A percentile compares a stretch with the other conserved stretches of the same genome.
phyloP scores from a whole-genome alignment of 352 stramenopile species.

The Globisporangium takayamanum region DNA sequence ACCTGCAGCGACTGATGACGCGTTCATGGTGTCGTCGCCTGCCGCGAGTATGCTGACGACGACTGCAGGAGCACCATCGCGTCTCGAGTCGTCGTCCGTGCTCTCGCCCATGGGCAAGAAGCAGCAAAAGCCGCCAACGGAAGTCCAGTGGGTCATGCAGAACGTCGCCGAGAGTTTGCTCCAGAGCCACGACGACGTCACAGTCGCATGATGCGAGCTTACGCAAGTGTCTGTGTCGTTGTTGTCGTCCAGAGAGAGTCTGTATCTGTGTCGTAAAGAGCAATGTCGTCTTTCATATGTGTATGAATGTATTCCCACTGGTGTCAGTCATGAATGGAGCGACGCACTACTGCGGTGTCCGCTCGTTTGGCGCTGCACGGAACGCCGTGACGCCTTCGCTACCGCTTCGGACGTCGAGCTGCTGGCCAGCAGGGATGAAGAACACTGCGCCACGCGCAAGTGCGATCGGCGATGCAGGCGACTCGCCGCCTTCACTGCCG shows the following conservation, averaged over 20 bases:
- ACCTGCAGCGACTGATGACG: background rate
- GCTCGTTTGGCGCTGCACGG: conserved; percentile 53
- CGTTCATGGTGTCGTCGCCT: background rate
- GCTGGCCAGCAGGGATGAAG: conserved; percentile 41
- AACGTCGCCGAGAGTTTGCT: conserved; percentile 66
- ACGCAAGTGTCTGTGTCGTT: no score
- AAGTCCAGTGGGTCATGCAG: conserved; percentile 73
- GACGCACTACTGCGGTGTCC: conserved; percentile 2
- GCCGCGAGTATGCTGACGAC: background rate
- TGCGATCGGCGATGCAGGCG: background rate
- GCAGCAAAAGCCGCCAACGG: conserved; percentile 23
- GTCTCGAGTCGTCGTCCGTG: background rate
- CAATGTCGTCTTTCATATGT: conserved; percentile 2
- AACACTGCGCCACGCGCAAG: conserved; percentile 33
- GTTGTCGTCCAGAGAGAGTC: no score
- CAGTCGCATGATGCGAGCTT: conserved; percentile 10
- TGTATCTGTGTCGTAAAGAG: no score
- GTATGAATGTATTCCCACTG: background rate
- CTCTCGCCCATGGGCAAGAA: conserved; percentile 17
- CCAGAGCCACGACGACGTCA: conserved; percentile 46
- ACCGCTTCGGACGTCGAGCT: conserved; percentile 29
- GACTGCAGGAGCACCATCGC: background rate
- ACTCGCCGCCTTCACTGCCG: background rate
- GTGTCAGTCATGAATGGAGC: conserved; percentile 4
- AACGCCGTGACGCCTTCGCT: conserved; percentile 32